Base-by-base conservation (phyloP, 2,329 filamentous ascomycete genomes). In the Cordyceps farinosa region DNA sequence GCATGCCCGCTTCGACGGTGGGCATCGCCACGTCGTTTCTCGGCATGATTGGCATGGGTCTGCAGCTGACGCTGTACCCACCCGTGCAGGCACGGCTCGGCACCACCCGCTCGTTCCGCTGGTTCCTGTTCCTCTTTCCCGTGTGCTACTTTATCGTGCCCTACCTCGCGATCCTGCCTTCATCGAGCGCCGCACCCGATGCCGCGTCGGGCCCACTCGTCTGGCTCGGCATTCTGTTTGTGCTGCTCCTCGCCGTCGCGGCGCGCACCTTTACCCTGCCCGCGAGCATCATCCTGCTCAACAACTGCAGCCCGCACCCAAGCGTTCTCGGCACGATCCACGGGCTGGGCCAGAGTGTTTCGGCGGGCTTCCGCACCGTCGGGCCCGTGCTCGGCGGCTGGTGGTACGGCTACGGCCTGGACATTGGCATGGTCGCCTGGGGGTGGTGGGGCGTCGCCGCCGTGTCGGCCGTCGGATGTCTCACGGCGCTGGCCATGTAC, bases 51-150 rank as follows among this genome's bases (percentile, higher is more conserved):
- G 89, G 89, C 30, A 87, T 92, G 65, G 76, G 84, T 0, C 78
- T 92, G 3, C 89, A 91, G 71, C 82, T 91, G 29, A 80, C 88
- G 60, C 74, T 90, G 9, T 92, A 91, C 71, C 89, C 89, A 0
- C 78, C 79, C 47, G 78, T 90, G 3, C 88, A 90, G 68, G 80
- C 80, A 1, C 81, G 82, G 3, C 82, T 90, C 10, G 89, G 89
- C 17, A 88, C 88, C 0, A 77, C 91, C 66, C 80, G 80, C 3
- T 87, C 84, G n/a, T 91, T 89, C 75, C 81, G 85, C 29, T 80
- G 79, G 64, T 89, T 89, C 61, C 77, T 90, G 1, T 79, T 85
- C 9, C 79, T 91, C 9, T 91, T 90, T 63, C 86, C 89, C 0
- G 62, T 88, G 3, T 86, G 88, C 1, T 92, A 92, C 71, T 77